These are phyloP conservation scores for Amanita rimosa DNA, from an alignment of 768 basidiomycete species.

Conservation along the genomic window DNA sequence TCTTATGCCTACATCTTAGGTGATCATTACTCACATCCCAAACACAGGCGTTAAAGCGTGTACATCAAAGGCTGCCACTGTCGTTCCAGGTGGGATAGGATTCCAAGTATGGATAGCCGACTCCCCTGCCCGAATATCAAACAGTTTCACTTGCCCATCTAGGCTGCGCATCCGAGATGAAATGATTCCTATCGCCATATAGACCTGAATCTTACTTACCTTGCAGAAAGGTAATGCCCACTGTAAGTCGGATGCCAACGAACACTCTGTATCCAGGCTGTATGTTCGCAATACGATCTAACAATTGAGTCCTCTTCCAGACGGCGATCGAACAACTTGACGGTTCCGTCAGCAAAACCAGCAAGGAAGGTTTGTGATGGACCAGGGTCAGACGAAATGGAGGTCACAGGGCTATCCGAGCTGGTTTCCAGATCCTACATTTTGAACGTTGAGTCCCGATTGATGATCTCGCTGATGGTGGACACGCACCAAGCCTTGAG, in stretches of 20 bases:
- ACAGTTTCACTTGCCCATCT: constrained; percentile 84
- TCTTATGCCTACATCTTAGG: neutral
- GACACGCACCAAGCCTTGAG: constrained; percentile 50
- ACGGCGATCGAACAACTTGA: constrained; percentile 90
- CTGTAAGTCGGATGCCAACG: constrained; percentile 65
- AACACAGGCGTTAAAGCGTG: constrained; percentile 79
- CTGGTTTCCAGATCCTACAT: constrained; percentile 80
- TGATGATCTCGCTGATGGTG: neutral
- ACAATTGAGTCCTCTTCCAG: constrained; percentile 76
- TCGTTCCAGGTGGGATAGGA: constrained; percentile 47
- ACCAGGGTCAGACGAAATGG: constrained; percentile 67
- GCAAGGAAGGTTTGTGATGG: constrained; percentile 75
- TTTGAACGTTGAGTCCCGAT: neutral
- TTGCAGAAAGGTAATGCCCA: constrained; percentile 74
- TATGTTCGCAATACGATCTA: constrained; percentile 63
- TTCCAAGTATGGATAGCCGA: constrained; percentile 52
- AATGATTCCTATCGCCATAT: neutral
- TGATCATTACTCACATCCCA: constrained; percentile 51
- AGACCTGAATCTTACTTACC: constrained; percentile 34
- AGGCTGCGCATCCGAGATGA: constrained; percentile 33
- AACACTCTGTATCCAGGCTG: constrained; percentile 85
- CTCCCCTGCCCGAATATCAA: constrained; percentile 71
- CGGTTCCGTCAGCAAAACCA: constrained; percentile 85
- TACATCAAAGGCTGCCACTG: constrained; percentile 72
- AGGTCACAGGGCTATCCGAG: constrained; percentile 82